phyloP scores from a whole-genome alignment of 2,329 filamentous ascomycete genomes.

The Knoxdaviesia capensis region DNA sequence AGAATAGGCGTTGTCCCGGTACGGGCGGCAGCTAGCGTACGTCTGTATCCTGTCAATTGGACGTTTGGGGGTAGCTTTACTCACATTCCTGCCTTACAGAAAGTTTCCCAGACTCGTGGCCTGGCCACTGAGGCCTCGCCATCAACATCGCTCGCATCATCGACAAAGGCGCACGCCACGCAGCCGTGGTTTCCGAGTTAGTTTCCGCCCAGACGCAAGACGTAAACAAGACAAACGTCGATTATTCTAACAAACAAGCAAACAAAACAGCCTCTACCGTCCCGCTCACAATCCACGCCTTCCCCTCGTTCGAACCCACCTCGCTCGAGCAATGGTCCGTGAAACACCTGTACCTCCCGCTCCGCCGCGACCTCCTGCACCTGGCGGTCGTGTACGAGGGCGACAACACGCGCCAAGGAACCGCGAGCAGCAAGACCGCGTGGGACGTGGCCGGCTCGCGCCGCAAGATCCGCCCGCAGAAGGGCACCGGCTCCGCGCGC shows the following conservation, averaged over 20 bases:
- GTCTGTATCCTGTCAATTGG: no score
- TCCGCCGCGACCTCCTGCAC: conserved; percentile 82
- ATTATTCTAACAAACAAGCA: neutral
- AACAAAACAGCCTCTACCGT: conserved; percentile 35
- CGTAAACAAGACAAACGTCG: no score
- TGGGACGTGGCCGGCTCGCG: conserved; percentile 68
- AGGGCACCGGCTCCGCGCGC: conserved; percentile 66
- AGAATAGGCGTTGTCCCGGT: neutral
- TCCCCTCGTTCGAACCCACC: conserved; percentile 72
- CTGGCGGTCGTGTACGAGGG: conserved; percentile 84
- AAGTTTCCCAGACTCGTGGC: conserved; percentile 23
- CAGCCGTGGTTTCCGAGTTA: no score
- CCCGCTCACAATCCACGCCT: conserved; percentile 70
- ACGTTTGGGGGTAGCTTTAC: no score
- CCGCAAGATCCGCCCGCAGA: conserved; percentile 68
- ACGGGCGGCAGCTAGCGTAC: no score
- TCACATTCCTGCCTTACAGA: no score
- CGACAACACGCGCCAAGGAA: conserved; percentile 71
- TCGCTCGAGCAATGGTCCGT: conserved; percentile 58
- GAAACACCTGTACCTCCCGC: conserved; percentile 68
- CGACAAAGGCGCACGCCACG: no score
- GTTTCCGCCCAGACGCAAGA: no score
- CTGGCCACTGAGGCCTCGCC: conserved; percentile 33
- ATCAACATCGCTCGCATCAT: no score
- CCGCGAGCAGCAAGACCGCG: conserved; percentile 64